Conservation (phyloP, 495 filamentous ascomycete genomes). For the Hypoxylon fuscum region DNA sequence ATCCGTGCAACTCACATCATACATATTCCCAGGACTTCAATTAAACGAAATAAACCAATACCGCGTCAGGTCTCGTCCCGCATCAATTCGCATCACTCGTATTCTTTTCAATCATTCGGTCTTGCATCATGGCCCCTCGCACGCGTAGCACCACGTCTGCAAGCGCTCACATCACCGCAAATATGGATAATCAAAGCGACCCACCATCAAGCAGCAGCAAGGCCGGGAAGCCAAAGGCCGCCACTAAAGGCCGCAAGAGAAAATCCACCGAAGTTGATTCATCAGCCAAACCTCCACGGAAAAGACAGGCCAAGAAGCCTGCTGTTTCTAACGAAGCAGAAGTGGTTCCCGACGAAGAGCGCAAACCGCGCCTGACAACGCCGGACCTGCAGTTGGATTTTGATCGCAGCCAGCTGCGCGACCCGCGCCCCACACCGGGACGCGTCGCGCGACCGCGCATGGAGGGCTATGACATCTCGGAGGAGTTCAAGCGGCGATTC, state of each 20-base stretch:
- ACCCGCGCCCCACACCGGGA: slow-evolving; percentile 34
- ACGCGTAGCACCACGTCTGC: too few relatives aligned
- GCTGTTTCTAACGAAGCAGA: background rate
- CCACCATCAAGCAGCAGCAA: background rate
- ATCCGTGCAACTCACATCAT: too few relatives aligned
- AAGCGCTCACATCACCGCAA: too few relatives aligned
- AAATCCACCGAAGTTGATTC: slow-evolving; percentile 16
- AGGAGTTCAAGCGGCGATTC: slow-evolving; percentile 23
- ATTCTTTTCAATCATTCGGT: too few relatives aligned
- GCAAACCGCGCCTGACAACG: slow-evolving; percentile 28
- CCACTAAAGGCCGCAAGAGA: slow-evolving; percentile 19
- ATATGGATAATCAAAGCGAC: too few relatives aligned
- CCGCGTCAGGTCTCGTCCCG: too few relatives aligned
- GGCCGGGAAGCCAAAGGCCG: background rate
- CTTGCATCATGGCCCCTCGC: too few relatives aligned
- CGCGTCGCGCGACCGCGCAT: slow-evolving; percentile 24
- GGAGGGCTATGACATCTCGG: background rate
- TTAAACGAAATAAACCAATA: too few relatives aligned
- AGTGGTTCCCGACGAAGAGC: slow-evolving; percentile 1
- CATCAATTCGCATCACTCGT: too few relatives aligned
- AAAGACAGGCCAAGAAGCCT: slow-evolving; percentile 5
- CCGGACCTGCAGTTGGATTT: slow-evolving; percentile 40
- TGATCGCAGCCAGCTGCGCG: slow-evolving; percentile 32
- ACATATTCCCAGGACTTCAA: too few relatives aligned
- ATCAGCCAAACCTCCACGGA: background rate